Conservation (phyloP, 305 asterid species). For the Fraxinus floribunda region DNA sequence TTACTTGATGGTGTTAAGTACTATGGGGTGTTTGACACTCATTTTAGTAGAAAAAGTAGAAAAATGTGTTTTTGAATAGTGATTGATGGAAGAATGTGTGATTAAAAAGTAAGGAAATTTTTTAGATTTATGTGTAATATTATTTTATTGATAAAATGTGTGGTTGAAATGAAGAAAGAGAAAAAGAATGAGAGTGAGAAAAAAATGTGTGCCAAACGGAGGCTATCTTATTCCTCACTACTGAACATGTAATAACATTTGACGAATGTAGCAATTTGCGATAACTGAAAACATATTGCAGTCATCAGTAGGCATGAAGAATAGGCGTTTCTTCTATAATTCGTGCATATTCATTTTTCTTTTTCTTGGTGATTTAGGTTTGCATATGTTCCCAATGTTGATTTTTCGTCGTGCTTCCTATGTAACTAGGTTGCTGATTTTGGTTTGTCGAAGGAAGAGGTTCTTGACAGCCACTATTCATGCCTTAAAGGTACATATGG, state of each 20-base stretch:
- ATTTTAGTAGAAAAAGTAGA: too few relatives aligned
- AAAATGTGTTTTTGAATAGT: too few relatives aligned
- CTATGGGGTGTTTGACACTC: background rate
- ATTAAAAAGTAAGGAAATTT: too few relatives aligned
- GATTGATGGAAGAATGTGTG: too few relatives aligned
- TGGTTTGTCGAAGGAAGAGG: slow-evolving; percentile 92
- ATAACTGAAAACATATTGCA: background rate
- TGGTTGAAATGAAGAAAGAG: too few relatives aligned
- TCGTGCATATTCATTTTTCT: background rate
- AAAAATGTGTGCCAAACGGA: too few relatives aligned
- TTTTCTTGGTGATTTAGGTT: slow-evolving; percentile 6
- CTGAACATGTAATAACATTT: background rate
- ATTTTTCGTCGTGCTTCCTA: slow-evolving; percentile 15
- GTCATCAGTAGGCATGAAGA: background rate
- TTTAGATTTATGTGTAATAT: too few relatives aligned
- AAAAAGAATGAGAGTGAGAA: too few relatives aligned
- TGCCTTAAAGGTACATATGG: slow-evolving; percentile 97
- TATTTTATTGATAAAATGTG: too few relatives aligned
- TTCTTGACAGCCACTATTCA: slow-evolving; percentile 63
- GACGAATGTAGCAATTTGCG: background rate
- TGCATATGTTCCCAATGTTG: slow-evolving; percentile 4
- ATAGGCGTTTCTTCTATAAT: background rate
- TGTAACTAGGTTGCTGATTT: slow-evolving; percentile 88
- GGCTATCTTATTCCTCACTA: background rate
- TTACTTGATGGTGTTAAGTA: background rate